Base-by-base conservation (phyloP, 1,139 yeast genomes). In the Suhomyces terraborum region DNA sequence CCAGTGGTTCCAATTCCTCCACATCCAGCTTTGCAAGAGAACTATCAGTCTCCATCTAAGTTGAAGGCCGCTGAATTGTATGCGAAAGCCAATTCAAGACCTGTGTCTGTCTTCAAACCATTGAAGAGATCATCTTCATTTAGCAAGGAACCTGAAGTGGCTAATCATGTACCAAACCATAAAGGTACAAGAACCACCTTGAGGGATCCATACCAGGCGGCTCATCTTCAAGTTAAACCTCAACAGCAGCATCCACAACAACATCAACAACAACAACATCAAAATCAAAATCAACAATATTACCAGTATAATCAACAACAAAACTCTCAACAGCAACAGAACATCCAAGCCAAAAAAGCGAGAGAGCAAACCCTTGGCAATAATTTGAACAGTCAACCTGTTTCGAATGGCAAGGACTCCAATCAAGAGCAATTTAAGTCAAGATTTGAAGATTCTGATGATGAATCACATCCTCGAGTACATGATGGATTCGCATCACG, bases 381-480 rank as follows among this genome's bases (percentile, higher is more conserved):
- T 4, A n/a, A 10, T n/a, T 8, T 14, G 12, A 22, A 22, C 4
- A 21, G 14, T 10, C 32, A 21, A 20, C 21, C 33, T 17, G 32
- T 9, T 13, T 13, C 39, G 7, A 32, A 34, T 13, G 31, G 32
- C 8, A 25, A 21, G 8, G 34, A 21, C 10, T 12, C 17, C 7
- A 25, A 42, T 13, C 17, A 29, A 24, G 36, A 40, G 8, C 23
- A 35, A 16, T 61, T 62, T 43, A 58, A 55, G 27, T 80, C 87
- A 1, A 67, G 86, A 50, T 73, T 79, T 45, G 67, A 65, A 6
- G 85, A 81, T 55, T 79, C 85, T 7, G 83, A 79, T 30, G 74
- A 66, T 8, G 73, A 62, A 35, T 29, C 35, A 4, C 26, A 31
- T 4, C 12, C 23, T 23, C 30, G 19, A 10, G 20, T 14, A 24